Percentiles rank a stretch among this genome's conserved stretches.
Conservation (phyloP, 495 filamentous ascomycete species). For the Aspergillus homomorphus region DNA sequence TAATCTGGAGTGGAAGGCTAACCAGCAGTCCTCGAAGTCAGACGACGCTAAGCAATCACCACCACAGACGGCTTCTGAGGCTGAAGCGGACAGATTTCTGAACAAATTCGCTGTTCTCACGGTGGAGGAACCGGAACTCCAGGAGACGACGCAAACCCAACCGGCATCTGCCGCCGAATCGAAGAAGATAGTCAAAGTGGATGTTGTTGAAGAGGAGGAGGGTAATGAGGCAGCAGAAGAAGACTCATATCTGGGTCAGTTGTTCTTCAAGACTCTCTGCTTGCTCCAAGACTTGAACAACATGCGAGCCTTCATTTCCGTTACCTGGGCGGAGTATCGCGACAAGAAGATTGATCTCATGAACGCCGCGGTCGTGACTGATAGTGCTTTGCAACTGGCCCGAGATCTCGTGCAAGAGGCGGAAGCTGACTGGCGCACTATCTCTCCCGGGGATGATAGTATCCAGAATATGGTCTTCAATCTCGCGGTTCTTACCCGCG, state of each 20-base stretch:
- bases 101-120: slow-evolving; percentile 33
- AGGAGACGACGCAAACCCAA: slow-evolving; percentile 18
- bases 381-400: slow-evolving; percentile 30
- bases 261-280: slow-evolving; percentile 31
- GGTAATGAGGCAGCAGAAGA: slow-evolving; percentile 22
- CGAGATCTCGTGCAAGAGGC: slow-evolving; percentile 22
- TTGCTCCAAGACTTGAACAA: slow-evolving; percentile 27
- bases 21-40: slow-evolving; percentile 13
- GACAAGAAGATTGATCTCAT: slow-evolving; percentile 31
- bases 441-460: slow-evolving; percentile 10
- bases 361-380: slow-evolving; percentile 33
- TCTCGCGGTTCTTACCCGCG: slow-evolving; percentile 13
- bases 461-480: slow-evolving; percentile 24
- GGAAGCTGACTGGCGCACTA: slow-evolving; percentile 19
- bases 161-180: slow-evolving; percentile 10
- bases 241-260: slow-evolving; percentile 15
- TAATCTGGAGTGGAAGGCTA: slow-evolving; percentile 27
- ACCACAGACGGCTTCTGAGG: slow-evolving; percentile 12
- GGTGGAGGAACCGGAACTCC: slow-evolving; percentile 36
- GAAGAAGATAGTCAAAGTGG: slow-evolving; percentile 26
- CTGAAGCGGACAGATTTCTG: slow-evolving; percentile 16
- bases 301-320: slow-evolving; percentile 26
- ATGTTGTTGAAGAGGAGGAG: slow-evolving; percentile 22
- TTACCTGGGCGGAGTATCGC: slow-evolving; percentile 31
- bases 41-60: slow-evolving; percentile 20